Evolutionary conservation across 2,329 filamentous ascomycete species (phyloP), one percentile per base, ranked within the genome.

Genomic region (Xylaria sp.): DNA sequence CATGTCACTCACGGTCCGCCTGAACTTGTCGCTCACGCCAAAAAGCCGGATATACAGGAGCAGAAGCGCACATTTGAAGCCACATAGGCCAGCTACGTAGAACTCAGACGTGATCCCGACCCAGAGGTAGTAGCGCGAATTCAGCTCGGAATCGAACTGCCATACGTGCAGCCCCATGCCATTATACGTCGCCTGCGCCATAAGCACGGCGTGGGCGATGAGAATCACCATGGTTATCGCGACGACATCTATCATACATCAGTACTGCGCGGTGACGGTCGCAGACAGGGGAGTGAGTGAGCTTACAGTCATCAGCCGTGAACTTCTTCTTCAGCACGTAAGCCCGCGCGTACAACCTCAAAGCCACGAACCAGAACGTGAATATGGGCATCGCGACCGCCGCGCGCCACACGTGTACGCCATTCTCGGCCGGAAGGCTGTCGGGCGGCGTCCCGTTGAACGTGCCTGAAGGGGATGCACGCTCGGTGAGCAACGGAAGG

Each of bases 101-200:
- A 65, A 64, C 41, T 63, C 58, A 34, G 63, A 64, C 42, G 60
- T 43, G 50, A 65, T 64, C 6, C 60, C 63, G 39, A 64, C 39
- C 61, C 58, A 64, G 13, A 61, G 56, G 39, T 64, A 64, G 40
- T 63, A 65, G 11, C 54, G 58, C 34, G 61, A 51, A 48, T 59
- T 61, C 1, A 64, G 52, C 20, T 60, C 63, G 8, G 41, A 11
- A 43, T 58, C 46, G 55, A 55, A 65, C 45, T 65, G 61, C 63
- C 63, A 63, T 22, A 55, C 46, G 40, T 65, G 61, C 38, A 65
- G 39, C 9, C 63, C 63, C 61, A 65, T 62, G 39, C 63, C 63
- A 49, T 66, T 58, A 41, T 61, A 59, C 16, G 62, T 61, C 40
- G 63, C 62, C 6, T 52, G 45, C 9, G 63, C 63, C 59, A 64